Evolutionary conservation across 2,329 filamentous ascomycete genomes (phyloP).

Genomic region (Grosmannia serpens): DNA sequence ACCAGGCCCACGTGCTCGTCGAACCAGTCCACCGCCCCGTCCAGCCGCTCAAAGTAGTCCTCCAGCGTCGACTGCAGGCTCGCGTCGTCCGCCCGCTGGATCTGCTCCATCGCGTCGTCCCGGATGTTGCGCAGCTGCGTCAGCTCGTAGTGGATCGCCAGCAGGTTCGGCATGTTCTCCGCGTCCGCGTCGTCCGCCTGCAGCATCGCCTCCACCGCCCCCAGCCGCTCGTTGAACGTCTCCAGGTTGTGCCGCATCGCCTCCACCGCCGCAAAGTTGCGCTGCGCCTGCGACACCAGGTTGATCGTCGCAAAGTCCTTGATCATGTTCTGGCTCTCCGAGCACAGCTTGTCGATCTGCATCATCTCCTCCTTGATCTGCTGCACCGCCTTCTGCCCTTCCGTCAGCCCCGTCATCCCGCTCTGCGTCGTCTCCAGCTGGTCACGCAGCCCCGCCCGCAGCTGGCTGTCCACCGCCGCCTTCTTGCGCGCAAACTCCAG

Average conservation of each 20-base stretch:
- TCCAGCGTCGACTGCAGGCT: conserved; percentile 72
- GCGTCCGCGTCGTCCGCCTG: conserved; percentile 72
- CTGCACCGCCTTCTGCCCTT: conserved; percentile 84
- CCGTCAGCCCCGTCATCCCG: conserved; percentile 78
- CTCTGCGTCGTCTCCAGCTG: conserved; percentile 91
- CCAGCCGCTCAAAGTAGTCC: conserved; percentile 79
- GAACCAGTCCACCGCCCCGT: conserved; percentile 86
- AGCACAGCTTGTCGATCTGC: conserved; percentile 94
- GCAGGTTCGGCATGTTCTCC: conserved; percentile 83
- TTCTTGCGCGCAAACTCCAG: conserved; percentile 93
- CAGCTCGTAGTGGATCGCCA: conserved; percentile 83
- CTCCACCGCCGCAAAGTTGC: conserved; percentile 90
- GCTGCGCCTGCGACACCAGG: conserved; percentile 82
- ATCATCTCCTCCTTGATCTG: conserved; percentile 97
- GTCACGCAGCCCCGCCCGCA: conserved; percentile 77
- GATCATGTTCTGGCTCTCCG: conserved; percentile 95
- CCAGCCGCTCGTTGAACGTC: conserved; percentile 69
- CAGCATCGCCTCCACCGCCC: conserved; percentile 66
- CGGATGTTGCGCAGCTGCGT: conserved; percentile 87
- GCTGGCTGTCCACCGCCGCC: conserved; percentile 76
- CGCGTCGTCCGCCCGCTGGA: conserved; percentile 61
- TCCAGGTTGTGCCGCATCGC: conserved; percentile 87
- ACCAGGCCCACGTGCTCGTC: conserved; percentile 87
- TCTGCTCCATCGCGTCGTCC: conserved; percentile 95
- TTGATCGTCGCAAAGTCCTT: conserved; percentile 92